Conservation (phyloP, 2,329 filamentous ascomycete genomes). For the Aspergillus nomiae region DNA sequence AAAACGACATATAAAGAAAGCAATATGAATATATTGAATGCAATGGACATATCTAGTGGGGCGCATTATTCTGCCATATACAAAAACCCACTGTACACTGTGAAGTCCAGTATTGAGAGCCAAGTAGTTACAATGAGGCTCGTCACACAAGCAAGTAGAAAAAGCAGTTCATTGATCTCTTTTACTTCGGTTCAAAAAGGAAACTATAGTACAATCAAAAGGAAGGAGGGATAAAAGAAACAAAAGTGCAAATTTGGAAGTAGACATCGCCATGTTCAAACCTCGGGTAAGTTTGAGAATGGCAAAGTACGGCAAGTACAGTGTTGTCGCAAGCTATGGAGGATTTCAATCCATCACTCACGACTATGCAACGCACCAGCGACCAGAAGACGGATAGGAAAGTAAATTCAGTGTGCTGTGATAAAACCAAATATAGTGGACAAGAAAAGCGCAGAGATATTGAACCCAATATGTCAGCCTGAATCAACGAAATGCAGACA, state of each 20-base stretch:
- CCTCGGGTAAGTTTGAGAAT: not conserved
- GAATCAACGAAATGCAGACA: conserved; percentile 3
- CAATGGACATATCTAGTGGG: not conserved
- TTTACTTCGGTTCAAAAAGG: not conserved
- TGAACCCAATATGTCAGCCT: conserved; percentile 7
- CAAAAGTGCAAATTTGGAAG: conserved; percentile 8
- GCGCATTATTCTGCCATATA: not conserved
- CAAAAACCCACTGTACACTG: not conserved
- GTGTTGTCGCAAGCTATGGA: not conserved
- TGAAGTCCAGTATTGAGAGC: not conserved
- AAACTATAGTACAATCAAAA: conserved; percentile 16
- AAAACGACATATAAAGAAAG: not conserved
- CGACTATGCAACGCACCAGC: not conserved
- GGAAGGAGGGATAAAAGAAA: not conserved
- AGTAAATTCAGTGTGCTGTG: not conserved
- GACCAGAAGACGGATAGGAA: not conserved
- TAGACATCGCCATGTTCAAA: conserved; percentile 5
- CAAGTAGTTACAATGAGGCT: too few relatives aligned
- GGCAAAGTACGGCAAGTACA: not conserved
- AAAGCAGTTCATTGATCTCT: not conserved
- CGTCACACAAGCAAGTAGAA: not conserved
- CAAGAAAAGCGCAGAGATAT: not conserved
- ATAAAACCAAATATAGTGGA: not conserved
- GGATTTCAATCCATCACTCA: not conserved
- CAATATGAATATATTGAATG: not conserved